These are phyloP conservation scores for Russula dissimulans DNA, from an alignment of 768 basidiomycete genomes.

Conservation along the genomic window DNA sequence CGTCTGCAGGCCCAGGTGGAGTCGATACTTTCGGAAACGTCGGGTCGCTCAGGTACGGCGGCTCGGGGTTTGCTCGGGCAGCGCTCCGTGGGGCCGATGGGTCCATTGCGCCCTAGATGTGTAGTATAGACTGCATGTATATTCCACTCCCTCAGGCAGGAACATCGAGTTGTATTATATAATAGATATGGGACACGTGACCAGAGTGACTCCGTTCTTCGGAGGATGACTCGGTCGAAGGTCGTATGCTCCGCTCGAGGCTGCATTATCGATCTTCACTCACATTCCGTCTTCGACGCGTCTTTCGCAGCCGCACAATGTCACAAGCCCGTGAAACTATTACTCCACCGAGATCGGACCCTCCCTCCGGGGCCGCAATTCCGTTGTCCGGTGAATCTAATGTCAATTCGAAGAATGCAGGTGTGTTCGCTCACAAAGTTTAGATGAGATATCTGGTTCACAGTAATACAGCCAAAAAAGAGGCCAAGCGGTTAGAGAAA, in stretches of 20 bases:
- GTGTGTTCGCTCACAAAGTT: constrained; percentile 20
- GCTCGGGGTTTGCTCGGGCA: constrained; percentile 1
- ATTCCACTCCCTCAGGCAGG: no score
- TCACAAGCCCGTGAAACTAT: constrained; percentile 11
- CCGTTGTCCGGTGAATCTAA: constrained; percentile 6
- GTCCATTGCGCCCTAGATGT: neutral
- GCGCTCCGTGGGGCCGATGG: constrained; percentile 7
- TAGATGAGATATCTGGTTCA: neutral
- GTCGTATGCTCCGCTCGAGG: constrained; percentile 11
- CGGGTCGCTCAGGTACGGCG: constrained; percentile 16
- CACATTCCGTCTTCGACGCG: neutral
- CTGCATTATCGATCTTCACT: constrained; percentile 23
- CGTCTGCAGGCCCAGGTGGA: constrained; percentile 5
- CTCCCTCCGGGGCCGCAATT: constrained; percentile 12
- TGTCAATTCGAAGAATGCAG: constrained; percentile 34
- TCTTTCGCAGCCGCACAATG: constrained; percentile 17
- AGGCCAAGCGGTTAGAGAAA: constrained; percentile 73
- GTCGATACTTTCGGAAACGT: constrained; percentile 19
- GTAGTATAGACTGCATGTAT: no score
- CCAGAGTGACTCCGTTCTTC: no score
- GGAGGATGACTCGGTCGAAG: no score
- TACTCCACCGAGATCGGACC: neutral
- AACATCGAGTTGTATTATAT: no score
- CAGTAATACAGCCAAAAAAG: constrained; percentile 60
- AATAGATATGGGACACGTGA: no score